Conservation (phyloP, 1,284 basidiomycete species). For the Pseudozyma hubeiensis region DNA sequence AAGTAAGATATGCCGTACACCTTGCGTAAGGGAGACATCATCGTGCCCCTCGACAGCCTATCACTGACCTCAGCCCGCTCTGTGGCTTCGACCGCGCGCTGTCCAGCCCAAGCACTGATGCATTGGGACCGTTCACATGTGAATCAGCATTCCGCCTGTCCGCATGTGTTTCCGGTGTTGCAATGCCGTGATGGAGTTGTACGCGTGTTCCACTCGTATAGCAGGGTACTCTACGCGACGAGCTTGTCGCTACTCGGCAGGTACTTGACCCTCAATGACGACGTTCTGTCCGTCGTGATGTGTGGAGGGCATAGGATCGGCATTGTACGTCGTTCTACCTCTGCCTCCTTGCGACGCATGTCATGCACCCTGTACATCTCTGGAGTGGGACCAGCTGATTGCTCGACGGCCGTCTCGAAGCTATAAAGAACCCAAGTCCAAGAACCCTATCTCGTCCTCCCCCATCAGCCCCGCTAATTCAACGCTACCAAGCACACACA, state of each 20-base stretch:
- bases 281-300: neutral
- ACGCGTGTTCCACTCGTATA: neutral
- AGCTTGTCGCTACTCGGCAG: neutral
- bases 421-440: conserved; percentile 11
- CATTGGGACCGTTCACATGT: neutral
- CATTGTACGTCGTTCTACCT: neutral
- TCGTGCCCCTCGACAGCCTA: neutral
- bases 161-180: neutral
- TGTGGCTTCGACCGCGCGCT: too few species aligned
- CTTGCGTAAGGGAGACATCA: neutral
- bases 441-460: neutral
- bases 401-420: neutral
- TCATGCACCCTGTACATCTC: neutral
- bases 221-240: neutral
- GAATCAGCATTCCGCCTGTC: conserved; percentile 12
- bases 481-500: conserved; percentile 3
- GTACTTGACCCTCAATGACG: conserved; percentile 18
- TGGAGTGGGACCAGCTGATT: too few species aligned
- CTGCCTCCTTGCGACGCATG: neutral
- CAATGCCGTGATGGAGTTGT: neutral
- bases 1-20: conserved; percentile 3
- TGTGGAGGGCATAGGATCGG: conserved; percentile 15
- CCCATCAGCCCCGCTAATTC: neutral
- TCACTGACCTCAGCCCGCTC: too few species aligned
- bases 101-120: too few species aligned